Conservation (phyloP, 805 yeast species). For the Starmerella bombicola region DNA sequence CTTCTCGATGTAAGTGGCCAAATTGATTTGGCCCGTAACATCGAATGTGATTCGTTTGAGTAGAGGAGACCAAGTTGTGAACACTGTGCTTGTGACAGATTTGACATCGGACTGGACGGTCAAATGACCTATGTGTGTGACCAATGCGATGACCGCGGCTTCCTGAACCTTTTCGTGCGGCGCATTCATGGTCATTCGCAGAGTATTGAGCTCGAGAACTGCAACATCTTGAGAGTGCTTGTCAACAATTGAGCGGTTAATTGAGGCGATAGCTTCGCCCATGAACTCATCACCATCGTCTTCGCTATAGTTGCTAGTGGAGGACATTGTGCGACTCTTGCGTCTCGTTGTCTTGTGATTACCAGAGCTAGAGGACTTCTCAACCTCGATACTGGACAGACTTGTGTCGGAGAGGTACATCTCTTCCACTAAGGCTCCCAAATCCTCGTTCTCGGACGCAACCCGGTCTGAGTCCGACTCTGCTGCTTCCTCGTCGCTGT, state of each 20-base stretch:
- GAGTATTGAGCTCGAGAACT: conserved; percentile 76
- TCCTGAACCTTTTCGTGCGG: conserved; percentile 82
- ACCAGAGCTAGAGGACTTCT: not conserved
- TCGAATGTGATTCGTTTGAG: conserved; percentile 79
- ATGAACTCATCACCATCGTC: conserved; percentile 67
- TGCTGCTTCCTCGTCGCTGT: conserved; percentile 14
- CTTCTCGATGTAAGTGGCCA: conserved; percentile 39
- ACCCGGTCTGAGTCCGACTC: conserved; percentile 13
- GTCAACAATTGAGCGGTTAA: conserved; percentile 75
- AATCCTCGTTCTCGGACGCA: conserved; percentile 15
- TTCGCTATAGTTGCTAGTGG: conserved; percentile 30
- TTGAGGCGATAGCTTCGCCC: conserved; percentile 85
- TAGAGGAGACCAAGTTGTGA: conserved; percentile 69
- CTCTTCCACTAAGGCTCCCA: conserved; percentile 23
- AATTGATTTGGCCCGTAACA: conserved; percentile 61
- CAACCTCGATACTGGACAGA: conserved; percentile 20
- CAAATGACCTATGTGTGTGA: conserved; percentile 57
- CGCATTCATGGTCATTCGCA: conserved; percentile 96
- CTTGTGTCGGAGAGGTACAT: conserved; percentile 28
- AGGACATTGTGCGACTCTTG: conserved; percentile 19
- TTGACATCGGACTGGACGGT: conserved; percentile 65
- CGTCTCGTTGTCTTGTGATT: conserved; percentile 15
- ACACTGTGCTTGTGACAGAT: conserved; percentile 64
- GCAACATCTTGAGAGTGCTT: conserved; percentile 93
- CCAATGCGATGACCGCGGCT: conserved; percentile 64